Percentiles rank a stretch among this genome's conserved stretches.
These are phyloP conservation scores for Asterella californica DNA, from an alignment of 225 moss, liverwort and hornwort species.

Conservation along the genomic window DNA sequence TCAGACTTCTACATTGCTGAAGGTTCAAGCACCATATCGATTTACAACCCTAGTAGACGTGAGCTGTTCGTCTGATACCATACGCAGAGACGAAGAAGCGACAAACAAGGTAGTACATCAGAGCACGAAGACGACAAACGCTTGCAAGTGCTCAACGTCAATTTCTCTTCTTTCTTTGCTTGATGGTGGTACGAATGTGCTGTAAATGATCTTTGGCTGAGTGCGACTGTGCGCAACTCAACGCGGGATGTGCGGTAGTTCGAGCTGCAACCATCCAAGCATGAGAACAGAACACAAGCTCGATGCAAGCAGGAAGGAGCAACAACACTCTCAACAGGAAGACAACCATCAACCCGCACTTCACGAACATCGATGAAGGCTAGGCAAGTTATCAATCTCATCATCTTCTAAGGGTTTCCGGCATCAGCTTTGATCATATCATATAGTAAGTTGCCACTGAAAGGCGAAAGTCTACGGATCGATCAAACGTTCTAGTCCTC, in stretches of 20 bases:
- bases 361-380: neutral
- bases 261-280: too few relatives aligned
- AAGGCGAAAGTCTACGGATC: too few relatives aligned
- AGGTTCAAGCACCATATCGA: slow-evolving; percentile 42
- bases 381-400: neutral
- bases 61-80: too few relatives aligned
- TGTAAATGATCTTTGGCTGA: slow-evolving; percentile 28
- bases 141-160: slow-evolving; percentile 19
- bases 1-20: slow-evolving; percentile 57
- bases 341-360: too few relatives aligned
- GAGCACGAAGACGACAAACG: neutral
- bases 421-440: neutral
- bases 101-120: neutral
- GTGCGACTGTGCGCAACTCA: slow-evolving; percentile 23
- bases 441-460: too few relatives aligned
- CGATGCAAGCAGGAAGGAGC: too few relatives aligned
- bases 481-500: too few relatives aligned
- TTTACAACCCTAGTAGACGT: slow-evolving; percentile 32
- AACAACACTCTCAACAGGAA: too few relatives aligned
- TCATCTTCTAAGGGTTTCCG: neutral
- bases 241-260: slow-evolving; percentile 23
- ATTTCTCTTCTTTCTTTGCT: slow-evolving; percentile 39
- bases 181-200: slow-evolving; percentile 22
- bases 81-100: neutral
- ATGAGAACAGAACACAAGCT: too few relatives aligned